Percentiles rank a stretch among this genome's conserved stretches.
phyloP scores from a whole-genome alignment of 139 green algal genomes.

The Volvox reticuliferus region DNA sequence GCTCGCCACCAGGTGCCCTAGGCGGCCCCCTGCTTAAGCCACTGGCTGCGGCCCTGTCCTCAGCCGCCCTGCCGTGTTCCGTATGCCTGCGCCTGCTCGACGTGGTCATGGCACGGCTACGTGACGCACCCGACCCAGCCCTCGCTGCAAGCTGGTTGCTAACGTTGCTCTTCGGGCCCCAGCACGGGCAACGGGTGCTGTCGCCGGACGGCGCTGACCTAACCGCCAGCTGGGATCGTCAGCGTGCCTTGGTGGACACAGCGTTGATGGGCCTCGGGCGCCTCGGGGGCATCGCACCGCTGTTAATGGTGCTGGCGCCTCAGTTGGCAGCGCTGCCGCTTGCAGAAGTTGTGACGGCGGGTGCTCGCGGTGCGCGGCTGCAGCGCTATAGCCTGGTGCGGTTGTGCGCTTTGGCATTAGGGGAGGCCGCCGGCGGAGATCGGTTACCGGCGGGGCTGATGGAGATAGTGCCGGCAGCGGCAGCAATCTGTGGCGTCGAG shows the following conservation, averaged over 20 bases:
- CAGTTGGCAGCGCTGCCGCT: constrained; percentile 30
- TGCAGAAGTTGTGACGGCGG: not conserved
- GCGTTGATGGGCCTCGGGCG: not conserved
- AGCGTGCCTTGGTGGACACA: constrained; percentile 27
- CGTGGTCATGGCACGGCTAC: constrained; percentile 21
- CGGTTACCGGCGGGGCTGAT: not conserved
- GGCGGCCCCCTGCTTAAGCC: constrained; percentile 29
- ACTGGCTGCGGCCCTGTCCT: constrained; percentile 16
- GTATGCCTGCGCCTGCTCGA: constrained; percentile 41
- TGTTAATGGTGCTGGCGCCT: constrained; percentile 39
- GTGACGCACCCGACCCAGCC: constrained; percentile 24
- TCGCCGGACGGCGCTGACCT: not conserved
- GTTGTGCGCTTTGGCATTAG: constrained; percentile 30
- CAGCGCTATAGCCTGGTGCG: constrained; percentile 43
- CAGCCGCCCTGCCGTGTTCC: not conserved
- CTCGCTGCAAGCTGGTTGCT: constrained; percentile 42
- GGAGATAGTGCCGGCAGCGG: not conserved
- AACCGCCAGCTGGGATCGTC: not conserved
- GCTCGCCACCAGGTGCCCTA: not conserved
- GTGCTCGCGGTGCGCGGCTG: not conserved
- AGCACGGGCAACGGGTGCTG: constrained; percentile 16
- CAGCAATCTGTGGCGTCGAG: constrained; percentile 16
- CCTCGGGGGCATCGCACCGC: constrained; percentile 18
- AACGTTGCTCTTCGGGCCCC: constrained; percentile 37
- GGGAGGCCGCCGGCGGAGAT: not conserved